These are phyloP conservation scores for Marasmius oreades DNA, from an alignment of 1,284 basidiomycete genomes.

Conservation along the genomic window DNA sequence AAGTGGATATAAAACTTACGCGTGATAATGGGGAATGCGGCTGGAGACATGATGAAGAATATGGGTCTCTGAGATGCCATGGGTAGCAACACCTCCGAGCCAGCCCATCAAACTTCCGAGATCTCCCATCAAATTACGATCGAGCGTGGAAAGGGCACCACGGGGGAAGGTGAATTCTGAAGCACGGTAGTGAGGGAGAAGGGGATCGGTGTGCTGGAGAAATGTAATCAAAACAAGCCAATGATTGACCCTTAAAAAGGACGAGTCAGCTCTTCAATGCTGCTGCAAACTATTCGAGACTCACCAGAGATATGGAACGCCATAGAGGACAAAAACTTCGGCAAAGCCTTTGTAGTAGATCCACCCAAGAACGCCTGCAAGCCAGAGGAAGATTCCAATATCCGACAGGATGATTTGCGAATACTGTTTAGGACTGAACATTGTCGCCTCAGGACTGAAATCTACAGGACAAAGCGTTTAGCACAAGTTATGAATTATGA, in stretches of 20 bases:
- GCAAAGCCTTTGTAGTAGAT: slow-evolving; percentile 68
- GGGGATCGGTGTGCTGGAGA: slow-evolving; percentile 96
- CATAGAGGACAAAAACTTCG: slow-evolving; percentile 80
- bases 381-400: slow-evolving; percentile 76
- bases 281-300: slow-evolving; percentile 14
- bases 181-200: slow-evolving; percentile 92
- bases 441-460: slow-evolving; percentile 77
- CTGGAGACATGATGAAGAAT: slow-evolving; percentile 87
- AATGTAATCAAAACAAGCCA: slow-evolving; percentile 93
- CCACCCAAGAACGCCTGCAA: slow-evolving; percentile 58
- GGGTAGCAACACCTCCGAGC: slow-evolving; percentile 76
- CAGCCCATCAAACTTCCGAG: slow-evolving; percentile 70
- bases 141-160: slow-evolving; percentile 91
- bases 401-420: slow-evolving; percentile 83
- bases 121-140: slow-evolving; percentile 85
- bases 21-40: slow-evolving; percentile 93
- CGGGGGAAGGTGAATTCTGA: slow-evolving; percentile 92
- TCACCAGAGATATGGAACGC: slow-evolving; percentile 88
- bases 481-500: slow-evolving; percentile 10
- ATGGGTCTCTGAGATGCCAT: slow-evolving; percentile 93
- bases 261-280: slow-evolving; percentile 1
- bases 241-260: slow-evolving; percentile 61
- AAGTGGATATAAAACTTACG: slow-evolving; percentile 36
- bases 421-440: slow-evolving; percentile 86
- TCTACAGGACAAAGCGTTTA: slow-evolving; percentile 41